Evolutionary conservation across 106 monocot genomes (phyloP).

Genomic region (Dendrobium huoshanense): DNA sequence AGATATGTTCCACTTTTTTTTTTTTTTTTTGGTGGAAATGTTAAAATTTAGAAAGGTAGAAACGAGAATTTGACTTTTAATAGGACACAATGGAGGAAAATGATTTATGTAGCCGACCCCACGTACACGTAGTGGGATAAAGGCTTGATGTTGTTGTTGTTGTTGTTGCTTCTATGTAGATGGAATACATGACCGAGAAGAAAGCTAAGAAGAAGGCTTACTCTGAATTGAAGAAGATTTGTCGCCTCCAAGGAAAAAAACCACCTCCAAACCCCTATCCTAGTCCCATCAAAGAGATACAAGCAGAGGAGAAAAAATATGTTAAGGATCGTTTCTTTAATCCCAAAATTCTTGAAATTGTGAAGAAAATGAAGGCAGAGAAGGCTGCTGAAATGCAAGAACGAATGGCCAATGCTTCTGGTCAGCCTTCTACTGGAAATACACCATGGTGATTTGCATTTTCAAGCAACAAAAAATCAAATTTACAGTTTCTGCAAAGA

Average conservation of each 20-base stretch:
- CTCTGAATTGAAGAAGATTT: slow-evolving; percentile 56
- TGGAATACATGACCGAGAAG: slow-evolving; percentile 78
- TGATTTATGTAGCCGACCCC: too few species aligned
- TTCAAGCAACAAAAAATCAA: not conserved
- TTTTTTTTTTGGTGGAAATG: too few species aligned
- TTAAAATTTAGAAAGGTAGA: too few species aligned
- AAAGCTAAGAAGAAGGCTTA: slow-evolving; percentile 90
- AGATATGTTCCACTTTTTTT: too few species aligned
- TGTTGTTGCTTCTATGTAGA: slow-evolving; percentile 26
- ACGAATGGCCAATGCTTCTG: not conserved
- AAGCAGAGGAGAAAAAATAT: slow-evolving; percentile 66
- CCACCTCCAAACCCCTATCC: slow-evolving; percentile 84
- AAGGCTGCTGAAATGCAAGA: slow-evolving; percentile 27
- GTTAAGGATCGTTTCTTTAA: slow-evolving; percentile 75
- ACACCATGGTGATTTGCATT: not conserved
- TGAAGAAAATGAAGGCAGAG: slow-evolving; percentile 64
- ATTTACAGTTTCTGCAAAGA: not conserved
- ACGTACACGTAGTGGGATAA: too few species aligned
- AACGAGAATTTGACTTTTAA: too few species aligned
- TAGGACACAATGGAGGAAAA: too few species aligned
- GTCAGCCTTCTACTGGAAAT: not conserved
- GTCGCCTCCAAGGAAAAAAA: slow-evolving; percentile 50
- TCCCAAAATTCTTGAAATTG: slow-evolving; percentile 64
- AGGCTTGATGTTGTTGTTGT: too few species aligned
- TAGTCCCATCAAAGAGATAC: slow-evolving; percentile 84